Conservation (phyloP, 306 rosid genomes). For the Sophora flavescens region DNA sequence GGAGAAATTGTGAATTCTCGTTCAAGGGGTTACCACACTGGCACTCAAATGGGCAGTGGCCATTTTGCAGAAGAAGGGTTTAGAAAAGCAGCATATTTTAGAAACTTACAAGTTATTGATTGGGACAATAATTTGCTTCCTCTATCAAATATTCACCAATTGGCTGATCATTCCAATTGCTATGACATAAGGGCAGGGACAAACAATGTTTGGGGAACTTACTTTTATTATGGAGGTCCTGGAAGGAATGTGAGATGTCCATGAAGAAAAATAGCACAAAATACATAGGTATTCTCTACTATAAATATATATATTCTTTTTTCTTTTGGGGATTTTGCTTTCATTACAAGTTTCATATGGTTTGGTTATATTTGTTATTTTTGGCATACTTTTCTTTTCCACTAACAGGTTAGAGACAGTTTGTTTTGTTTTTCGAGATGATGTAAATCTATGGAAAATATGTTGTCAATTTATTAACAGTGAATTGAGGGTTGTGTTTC, state of each 20-base stretch:
- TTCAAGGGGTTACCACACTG: constrained; percentile 88
- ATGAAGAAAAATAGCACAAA: constrained; percentile 48
- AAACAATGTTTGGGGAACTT: constrained; percentile 91
- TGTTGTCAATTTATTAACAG: constrained; percentile 47
- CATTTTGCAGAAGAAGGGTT: constrained; percentile 96
- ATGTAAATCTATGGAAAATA: constrained; percentile 61
- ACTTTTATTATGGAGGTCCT: constrained; percentile 98
- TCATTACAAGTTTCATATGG: constrained; percentile 49
- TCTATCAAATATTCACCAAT: constrained; percentile 70
- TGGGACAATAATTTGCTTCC: constrained; percentile 98
- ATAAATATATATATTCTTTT: constrained; percentile 2
- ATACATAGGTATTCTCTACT: constrained; percentile 22
- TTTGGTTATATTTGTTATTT: constrained; percentile 53
- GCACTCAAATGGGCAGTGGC: constrained; percentile 98
- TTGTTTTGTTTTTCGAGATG: constrained; percentile 48
- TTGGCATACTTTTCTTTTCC: constrained; percentile 44
- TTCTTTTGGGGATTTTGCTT: constrained; percentile 36
- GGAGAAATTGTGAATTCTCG: constrained; percentile 93
- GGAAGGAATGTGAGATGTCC: constrained; percentile 96
- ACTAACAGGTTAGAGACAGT: constrained; percentile 44
- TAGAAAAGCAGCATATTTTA: constrained; percentile 93
- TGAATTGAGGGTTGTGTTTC: constrained; percentile 40
- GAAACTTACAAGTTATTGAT: constrained; percentile 88
- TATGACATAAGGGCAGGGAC: constrained; percentile 86
- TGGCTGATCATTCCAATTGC: constrained; percentile 89